Evolutionary conservation across 768 basidiomycete genomes (phyloP), one percentile per base, ranked within the genome.

Genomic region (Lactarius deliciosus): DNA sequence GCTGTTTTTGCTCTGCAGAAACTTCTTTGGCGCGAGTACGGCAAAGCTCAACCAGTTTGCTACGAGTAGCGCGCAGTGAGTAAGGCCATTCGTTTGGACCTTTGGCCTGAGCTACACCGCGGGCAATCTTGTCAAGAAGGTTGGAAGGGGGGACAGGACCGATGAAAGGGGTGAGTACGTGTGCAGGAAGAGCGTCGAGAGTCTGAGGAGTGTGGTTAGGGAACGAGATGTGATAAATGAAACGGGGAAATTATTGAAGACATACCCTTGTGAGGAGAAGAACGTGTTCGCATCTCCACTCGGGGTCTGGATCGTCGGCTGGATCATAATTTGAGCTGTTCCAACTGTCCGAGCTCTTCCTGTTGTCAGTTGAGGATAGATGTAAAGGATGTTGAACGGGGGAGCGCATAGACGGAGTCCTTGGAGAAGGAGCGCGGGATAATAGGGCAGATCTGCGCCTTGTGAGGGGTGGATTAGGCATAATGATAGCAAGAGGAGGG

Each of bases 151-250:
- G 92, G 22, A 94, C 84, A 55, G 87, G 82, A 36, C 92, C 92
- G 69, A 89, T 87, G 81, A 92, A 94, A 62, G 92, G 92, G 18
- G 92, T 94, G 75, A 91, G 81, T n/a, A 94, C 84, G 72, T 93
- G 90, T 7, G 87, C 79, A 11, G 92, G 92, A 66, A 93, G 85
- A 54, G 88, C 88, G 74, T 94, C 92, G 11, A 94, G 82, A 18
- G 92, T 92, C 92, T 91, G 66, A 7, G 18, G 20, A 25, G 41
- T 69, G 66, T 1, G 13, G 22, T 53, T 28, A 53, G 50, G 6
- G 25, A 68, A 61, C 64, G 18, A 53, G 56, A 67, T 41, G 68
- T 58, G 60, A 43, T 68, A 45, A 71, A 58, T 58, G 30, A 68
- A 11, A 62, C 56, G 60, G 58, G 53, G 62, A 53, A 30, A 38